phyloP scores from a whole-genome alignment of 148 eudicot genomes.

The Agrostemma githago region DNA sequence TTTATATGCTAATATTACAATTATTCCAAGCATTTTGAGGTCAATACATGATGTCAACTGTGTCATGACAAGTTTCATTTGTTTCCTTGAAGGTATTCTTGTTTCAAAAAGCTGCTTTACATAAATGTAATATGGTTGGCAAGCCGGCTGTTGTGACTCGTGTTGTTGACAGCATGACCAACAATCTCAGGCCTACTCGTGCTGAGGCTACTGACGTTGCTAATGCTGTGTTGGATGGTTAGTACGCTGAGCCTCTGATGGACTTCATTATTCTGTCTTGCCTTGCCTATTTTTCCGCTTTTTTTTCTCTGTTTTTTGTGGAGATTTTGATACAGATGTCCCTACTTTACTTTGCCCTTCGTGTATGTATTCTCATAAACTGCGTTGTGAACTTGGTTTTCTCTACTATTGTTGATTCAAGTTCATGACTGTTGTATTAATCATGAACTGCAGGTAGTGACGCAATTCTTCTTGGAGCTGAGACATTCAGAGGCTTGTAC shows the following conservation, averaged over 20 bases:
- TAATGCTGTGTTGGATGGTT: conserved; percentile 92
- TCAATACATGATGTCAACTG: not conserved
- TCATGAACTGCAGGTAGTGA: conserved; percentile 59
- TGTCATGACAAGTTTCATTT: not conserved
- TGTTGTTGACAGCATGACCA: conserved; percentile 96
- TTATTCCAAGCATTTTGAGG: conserved; percentile 9
- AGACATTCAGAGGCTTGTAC: conserved; percentile 81
- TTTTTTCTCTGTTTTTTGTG: not conserved
- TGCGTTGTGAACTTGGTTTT: not conserved
- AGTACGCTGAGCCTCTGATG: conserved; percentile 8
- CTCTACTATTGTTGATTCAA: not conserved
- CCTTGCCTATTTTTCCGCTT: not conserved
- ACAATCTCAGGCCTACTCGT: conserved; percentile 92
- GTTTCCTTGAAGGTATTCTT: conserved; percentile 61
- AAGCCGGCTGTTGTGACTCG: conserved; percentile 44
- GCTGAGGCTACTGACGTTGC: conserved; percentile 99
- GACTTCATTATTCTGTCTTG: not conserved
- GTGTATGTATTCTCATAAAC: not conserved
- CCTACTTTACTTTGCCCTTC: not conserved
- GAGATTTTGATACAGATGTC: not conserved
- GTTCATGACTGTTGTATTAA: not conserved
- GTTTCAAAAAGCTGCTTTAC: conserved; percentile 93
- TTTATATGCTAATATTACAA: not conserved
- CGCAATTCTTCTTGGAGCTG: conserved; percentile 95
- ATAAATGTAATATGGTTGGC: conserved; percentile 94